Conservation (phyloP, 805 yeast genomes). For the Saccharomyces paradoxus region DNA sequence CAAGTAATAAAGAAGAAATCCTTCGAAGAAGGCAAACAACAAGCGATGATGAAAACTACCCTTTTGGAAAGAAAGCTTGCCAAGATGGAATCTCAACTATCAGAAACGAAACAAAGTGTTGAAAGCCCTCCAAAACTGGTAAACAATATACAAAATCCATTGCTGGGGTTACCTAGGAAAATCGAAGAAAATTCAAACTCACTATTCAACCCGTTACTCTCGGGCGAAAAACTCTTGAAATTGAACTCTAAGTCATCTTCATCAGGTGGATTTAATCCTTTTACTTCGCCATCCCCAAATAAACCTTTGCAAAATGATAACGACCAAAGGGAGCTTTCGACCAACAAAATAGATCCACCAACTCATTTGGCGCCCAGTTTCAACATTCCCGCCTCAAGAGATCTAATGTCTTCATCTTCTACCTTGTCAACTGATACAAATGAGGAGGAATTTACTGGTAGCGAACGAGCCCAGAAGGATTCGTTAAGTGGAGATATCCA, state of each 20-base stretch:
- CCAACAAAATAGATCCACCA: not conserved
- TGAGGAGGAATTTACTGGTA: not conserved
- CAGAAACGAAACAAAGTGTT: constrained; percentile 11
- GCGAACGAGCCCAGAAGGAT: not conserved
- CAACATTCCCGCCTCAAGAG: not conserved
- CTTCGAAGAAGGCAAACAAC: constrained; percentile 21
- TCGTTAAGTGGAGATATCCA: not conserved
- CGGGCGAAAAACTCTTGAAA: not conserved
- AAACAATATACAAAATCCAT: not conserved
- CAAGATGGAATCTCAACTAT: constrained; percentile 23
- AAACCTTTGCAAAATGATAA: not conserved
- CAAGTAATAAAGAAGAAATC: constrained; percentile 8
- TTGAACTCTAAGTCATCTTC: not conserved
- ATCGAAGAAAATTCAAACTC: not conserved
- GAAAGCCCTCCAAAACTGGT: constrained; percentile 10
- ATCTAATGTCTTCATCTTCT: not conserved
- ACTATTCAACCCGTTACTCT: not conserved
- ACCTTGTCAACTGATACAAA: not conserved
- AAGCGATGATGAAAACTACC: constrained; percentile 19
- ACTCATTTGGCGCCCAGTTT: not conserved
- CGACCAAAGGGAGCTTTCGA: not conserved
- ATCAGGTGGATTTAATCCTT: not conserved
- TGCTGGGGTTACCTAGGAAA: not conserved
- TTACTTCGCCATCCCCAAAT: not conserved
- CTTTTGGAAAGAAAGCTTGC: constrained; percentile 24